Evolutionary conservation across 495 filamentous ascomycete species (phyloP).

Genomic region (Talaromyces stipitatus): DNA sequence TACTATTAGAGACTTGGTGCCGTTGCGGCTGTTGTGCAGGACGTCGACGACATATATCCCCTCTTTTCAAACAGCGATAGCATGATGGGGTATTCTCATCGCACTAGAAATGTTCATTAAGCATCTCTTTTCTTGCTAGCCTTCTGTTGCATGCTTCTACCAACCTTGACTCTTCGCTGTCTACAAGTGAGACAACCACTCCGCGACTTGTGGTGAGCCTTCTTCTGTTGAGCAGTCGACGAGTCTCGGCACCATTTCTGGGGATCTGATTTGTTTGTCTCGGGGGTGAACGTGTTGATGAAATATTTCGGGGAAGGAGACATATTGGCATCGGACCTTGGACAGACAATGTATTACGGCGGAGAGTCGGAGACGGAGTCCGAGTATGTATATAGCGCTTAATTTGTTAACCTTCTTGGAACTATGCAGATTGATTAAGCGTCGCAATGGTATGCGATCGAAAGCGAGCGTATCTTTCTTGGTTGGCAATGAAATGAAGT

Average conservation of each 20-base stretch:
- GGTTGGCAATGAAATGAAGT: background rate
- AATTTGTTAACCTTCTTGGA: background rate
- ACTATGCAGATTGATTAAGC: background rate
- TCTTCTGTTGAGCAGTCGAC: background rate
- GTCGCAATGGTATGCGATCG: background rate
- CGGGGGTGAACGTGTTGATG: background rate
- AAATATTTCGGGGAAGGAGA: background rate
- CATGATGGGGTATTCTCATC: conserved; percentile 2
- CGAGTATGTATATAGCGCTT: background rate
- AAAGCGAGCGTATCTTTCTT: background rate
- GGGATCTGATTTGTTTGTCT: background rate
- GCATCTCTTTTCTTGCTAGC: too few relatives aligned
- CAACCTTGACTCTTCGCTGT: conserved; percentile 15
- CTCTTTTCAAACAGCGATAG: background rate
- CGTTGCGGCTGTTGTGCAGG: background rate
- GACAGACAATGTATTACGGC: background rate
- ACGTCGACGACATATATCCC: background rate
- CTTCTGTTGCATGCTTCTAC: background rate
- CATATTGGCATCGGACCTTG: background rate
- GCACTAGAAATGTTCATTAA: background rate
- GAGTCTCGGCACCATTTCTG: background rate
- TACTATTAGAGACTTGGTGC: background rate
- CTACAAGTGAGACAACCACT: conserved; percentile 18
- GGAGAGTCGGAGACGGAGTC: background rate
- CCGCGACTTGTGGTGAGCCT: conserved; percentile 14